Evolutionary conservation across 1,139 yeast species (phyloP).

Genomic region (Kodamaea sp.): DNA sequence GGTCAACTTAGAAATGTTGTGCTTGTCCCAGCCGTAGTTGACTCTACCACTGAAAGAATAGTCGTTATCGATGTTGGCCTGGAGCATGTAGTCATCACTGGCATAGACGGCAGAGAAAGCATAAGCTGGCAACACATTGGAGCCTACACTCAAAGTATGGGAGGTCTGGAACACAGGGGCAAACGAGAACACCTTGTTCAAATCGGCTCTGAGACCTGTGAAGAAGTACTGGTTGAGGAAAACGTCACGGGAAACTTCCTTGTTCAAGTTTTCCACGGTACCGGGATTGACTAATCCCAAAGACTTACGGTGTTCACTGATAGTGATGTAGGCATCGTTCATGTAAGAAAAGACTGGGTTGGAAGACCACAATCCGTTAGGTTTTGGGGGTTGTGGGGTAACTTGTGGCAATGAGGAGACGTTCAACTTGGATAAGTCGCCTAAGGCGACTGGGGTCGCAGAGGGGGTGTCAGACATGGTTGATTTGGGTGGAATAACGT

Average conservation of each 20-base stretch:
- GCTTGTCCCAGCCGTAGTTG: conserved; percentile 88
- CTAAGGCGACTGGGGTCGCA: conserved; percentile 39
- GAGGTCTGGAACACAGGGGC: conserved; percentile 97
- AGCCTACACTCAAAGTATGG: conserved; percentile 90
- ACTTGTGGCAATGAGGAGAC: conserved; percentile 62
- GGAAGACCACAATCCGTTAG: conserved; percentile 72
- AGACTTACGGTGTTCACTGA: conserved; percentile 77
- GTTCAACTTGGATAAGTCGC: conserved; percentile 54
- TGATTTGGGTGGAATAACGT: conserved; percentile 3
- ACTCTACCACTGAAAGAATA: conserved; percentile 83
- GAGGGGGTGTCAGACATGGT: conserved; percentile 20
- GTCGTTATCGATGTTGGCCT: conserved; percentile 91
- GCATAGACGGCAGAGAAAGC: conserved; percentile 91
- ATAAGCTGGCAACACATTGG: conserved; percentile 84
- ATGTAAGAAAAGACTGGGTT: conserved; percentile 83
- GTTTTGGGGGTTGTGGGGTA: conserved; percentile 50
- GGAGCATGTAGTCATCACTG: conserved; percentile 80
- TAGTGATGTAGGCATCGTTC: conserved; percentile 71
- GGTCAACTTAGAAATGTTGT: conserved; percentile 79
- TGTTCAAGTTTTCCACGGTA: conserved; percentile 87
- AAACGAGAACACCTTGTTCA: conserved; percentile 87
- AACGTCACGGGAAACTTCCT: conserved; percentile 92
- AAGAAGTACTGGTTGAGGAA: conserved; percentile 87
- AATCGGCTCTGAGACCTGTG: conserved; percentile 96
- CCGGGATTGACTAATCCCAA: conserved; percentile 90